Conservation (phyloP, 2,329 filamentous ascomycete genomes). For the Aspergillus fumigatiaffinis region DNA sequence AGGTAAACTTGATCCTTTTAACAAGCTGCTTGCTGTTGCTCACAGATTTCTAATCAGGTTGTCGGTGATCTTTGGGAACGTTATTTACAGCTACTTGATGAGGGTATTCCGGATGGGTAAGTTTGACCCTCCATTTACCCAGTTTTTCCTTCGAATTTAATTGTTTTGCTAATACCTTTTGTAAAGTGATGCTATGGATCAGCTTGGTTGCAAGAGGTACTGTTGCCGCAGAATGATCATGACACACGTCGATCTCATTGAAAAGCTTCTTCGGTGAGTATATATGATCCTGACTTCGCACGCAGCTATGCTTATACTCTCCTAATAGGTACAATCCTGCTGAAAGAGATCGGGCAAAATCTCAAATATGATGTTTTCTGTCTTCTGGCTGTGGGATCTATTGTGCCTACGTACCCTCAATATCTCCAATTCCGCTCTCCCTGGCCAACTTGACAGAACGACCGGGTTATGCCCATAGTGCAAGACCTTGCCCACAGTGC, state of each 20-base stretch:
- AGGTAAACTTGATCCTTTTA: constrained; percentile 56
- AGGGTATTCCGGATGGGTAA: constrained; percentile 70
- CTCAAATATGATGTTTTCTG: constrained; percentile 14
- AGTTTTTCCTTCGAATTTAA: background rate
- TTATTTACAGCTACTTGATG: constrained; percentile 83
- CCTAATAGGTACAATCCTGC: constrained; percentile 28
- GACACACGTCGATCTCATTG: constrained; percentile 97
- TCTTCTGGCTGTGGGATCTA: background rate
- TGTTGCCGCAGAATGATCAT: constrained; percentile 99
- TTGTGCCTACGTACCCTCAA: background rate
- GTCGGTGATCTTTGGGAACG: constrained; percentile 96
- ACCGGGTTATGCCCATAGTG: background rate
- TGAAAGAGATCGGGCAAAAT: constrained; percentile 37
- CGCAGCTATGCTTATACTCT: background rate
- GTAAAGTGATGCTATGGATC: constrained; percentile 86
- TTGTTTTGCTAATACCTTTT: constrained; percentile 10
- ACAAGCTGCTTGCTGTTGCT: constrained; percentile 1
- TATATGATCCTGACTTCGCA: background rate
- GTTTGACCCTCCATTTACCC: constrained; percentile 24
- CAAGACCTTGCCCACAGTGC: background rate
- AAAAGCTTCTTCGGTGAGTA: constrained; percentile 89
- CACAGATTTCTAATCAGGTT: constrained; percentile 57
- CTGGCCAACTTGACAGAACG: background rate
- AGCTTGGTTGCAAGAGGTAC: constrained; percentile 89
- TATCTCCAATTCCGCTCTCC: background rate